Base-by-base conservation (phyloP, 768 basidiomycete genomes). In the Macrolepiota albuminosa region DNA sequence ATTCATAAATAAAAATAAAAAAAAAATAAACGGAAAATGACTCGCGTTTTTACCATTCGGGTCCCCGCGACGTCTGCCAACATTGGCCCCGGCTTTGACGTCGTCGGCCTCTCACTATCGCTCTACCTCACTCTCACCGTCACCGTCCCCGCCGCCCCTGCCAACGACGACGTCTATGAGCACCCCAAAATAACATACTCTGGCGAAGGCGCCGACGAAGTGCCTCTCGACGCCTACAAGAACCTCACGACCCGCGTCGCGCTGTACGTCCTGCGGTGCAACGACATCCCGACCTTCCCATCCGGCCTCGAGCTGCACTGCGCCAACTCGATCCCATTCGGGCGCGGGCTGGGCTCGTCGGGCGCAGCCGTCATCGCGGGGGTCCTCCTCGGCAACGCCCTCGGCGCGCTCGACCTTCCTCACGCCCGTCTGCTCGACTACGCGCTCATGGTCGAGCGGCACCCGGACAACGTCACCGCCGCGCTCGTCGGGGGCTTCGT, bases 281-380 rank as follows among this genome's bases (percentile, higher is more conserved):
- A 95, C 72, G 72, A 72, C 62, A 83, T 93, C 65, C 71, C 76
- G 46, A 78, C 80, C 33, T 95, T 98, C 74, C 96, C 95, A 26
- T 77, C 86, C 1, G 80, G 83, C 52, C 79, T 98, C 69, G 71
- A 70, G 68, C 86, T 99, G 68, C 86, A 89, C 68, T 88, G 81
- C 40, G 75, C 89, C 72, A 99, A 99, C 73, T 85, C 95, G 73
- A 98, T 99, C 67, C 97, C 97, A 2, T 99, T 99, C 69, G 96
- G 97, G 13, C 90, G 97, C 57, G 97, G 97, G 11, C 81, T 99
- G 53, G 97, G 97, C 51, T 98, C 96, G 0, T 98, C 97, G 0
- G 96, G 96, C 14, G 97, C 97, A 4, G 96, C 97, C n/a, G 97
- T 99, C 67, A 91, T 99, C 67, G 96, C 95, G 1, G 97, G 97